Conservation (phyloP, 148 eudicot species). For the Nepenthes mirabilis region DNA sequence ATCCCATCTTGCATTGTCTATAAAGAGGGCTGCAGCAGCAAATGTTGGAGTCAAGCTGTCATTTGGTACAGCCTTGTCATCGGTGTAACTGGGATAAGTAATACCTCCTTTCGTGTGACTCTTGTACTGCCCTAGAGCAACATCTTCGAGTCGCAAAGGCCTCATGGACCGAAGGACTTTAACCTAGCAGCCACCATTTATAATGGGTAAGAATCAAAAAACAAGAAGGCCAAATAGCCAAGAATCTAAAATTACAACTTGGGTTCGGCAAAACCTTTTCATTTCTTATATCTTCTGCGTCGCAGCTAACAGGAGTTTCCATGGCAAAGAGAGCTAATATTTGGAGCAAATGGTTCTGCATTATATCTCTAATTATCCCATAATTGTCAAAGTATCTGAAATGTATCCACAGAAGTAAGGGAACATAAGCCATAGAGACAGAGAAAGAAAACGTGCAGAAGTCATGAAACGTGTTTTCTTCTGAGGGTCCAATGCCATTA, state of each 20-base stretch:
- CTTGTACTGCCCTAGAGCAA: slow-evolving; percentile 80
- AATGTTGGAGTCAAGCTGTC: slow-evolving; percentile 77
- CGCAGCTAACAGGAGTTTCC: slow-evolving; percentile 98
- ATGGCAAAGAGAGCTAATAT: slow-evolving; percentile 94
- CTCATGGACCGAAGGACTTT: slow-evolving; percentile 98
- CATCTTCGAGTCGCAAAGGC: slow-evolving; percentile 64
- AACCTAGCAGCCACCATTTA: slow-evolving; percentile 33
- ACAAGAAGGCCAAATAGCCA: neutral
- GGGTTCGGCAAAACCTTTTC: slow-evolving; percentile 52
- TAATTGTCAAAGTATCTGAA: slow-evolving; percentile 84
- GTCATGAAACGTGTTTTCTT: neutral
- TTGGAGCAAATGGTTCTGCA: slow-evolving; percentile 98
- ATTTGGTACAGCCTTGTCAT: slow-evolving; percentile 80
- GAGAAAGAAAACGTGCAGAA: slow-evolving; percentile 1
- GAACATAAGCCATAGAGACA: slow-evolving; percentile 8
- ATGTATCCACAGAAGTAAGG: slow-evolving; percentile 2
- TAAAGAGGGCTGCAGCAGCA: slow-evolving; percentile 94
- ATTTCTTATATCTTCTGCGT: slow-evolving; percentile 94
- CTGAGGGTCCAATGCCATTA: no score
- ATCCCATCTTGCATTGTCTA: slow-evolving; percentile 96
- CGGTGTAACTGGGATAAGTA: slow-evolving; percentile 65
- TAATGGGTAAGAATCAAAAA: neutral
- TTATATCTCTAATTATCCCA: slow-evolving; percentile 91
- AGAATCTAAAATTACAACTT: neutral
- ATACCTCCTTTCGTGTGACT: slow-evolving; percentile 77